These are phyloP conservation scores for Phytophthora pini DNA, from an alignment of 352 stramenopile genomes.

Conservation along the genomic window DNA sequence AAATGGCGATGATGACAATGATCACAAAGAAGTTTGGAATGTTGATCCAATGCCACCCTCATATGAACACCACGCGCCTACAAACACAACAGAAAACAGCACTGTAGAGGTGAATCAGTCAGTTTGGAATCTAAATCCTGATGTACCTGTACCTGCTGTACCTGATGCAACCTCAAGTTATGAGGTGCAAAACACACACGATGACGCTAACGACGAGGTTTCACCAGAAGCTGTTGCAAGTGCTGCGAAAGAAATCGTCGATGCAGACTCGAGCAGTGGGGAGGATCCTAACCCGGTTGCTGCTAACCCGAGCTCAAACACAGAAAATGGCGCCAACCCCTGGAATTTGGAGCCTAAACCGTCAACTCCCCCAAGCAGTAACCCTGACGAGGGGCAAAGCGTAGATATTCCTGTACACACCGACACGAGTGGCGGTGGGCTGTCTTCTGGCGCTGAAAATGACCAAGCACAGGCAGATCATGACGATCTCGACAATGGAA, in stretches of 20 bases:
- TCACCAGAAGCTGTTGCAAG: not conserved
- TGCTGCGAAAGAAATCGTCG: not conserved
- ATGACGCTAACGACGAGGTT: not conserved
- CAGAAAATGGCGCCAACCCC: not conserved
- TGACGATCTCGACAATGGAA: not conserved
- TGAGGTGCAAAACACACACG: not conserved
- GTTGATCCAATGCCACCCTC: slow-evolving; percentile 7
- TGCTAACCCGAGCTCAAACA: not conserved
- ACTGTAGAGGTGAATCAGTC: not conserved
- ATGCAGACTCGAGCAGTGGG: not conserved
- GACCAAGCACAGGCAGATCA: not conserved
- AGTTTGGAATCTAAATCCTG: slow-evolving; percentile 26
- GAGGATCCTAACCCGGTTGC: not conserved
- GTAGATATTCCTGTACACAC: not conserved
- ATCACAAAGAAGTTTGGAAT: slow-evolving; percentile 19
- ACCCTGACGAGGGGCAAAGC: not conserved
- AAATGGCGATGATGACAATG: not conserved
- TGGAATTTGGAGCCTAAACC: slow-evolving; percentile 21
- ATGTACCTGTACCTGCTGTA: not conserved
- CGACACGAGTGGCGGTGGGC: not conserved
- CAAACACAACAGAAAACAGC: not conserved
- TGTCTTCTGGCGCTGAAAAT: not conserved
- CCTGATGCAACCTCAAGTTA: not conserved
- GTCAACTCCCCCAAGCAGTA: not conserved
- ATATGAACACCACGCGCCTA: not conserved